Evolutionary conservation across 805 yeast species (phyloP).

Genomic region (Clavispora vitiphila): DNA sequence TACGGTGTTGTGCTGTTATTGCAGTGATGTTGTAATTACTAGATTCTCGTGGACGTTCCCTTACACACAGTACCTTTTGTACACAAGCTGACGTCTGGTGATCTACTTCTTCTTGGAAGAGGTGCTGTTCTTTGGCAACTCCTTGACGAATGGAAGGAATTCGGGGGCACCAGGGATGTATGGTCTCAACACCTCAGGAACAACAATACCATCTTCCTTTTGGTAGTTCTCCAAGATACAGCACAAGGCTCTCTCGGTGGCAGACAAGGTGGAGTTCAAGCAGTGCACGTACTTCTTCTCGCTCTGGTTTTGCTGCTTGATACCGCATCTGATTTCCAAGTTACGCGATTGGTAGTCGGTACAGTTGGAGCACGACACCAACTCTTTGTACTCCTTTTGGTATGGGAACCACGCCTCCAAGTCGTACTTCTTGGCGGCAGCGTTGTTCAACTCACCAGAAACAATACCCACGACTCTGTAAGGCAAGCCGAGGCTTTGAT

Average conservation of each 20-base stretch:
- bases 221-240: conserved; percentile 97
- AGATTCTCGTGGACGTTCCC: too few relatives aligned
- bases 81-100: too few relatives aligned
- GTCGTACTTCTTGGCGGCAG: conserved; percentile 98
- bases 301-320: conserved; percentile 88
- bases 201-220: conserved; percentile 88
- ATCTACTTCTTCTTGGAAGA: conserved; percentile 53
- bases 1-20: too few relatives aligned
- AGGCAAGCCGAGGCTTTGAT: conserved; percentile 86
- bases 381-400: conserved; percentile 97
- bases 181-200: conserved; percentile 93
- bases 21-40: too few relatives aligned
- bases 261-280: conserved; percentile 93
- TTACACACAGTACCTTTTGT: too few relatives aligned
- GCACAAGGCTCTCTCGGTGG: conserved; percentile 97
- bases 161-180: conserved; percentile 99
- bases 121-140: conserved; percentile 90
- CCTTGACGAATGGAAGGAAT: conserved; percentile 85
- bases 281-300: conserved; percentile 98
- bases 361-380: conserved; percentile 98
- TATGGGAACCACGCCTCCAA: conserved; percentile 99
- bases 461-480: conserved; percentile 98
- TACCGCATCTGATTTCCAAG: conserved; percentile 97
- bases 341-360: conserved; percentile 99
- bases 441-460: conserved; percentile 96